Base-by-base conservation (phyloP, 1,139 yeast genomes). In the Scheffersomyces illinoinensis region DNA sequence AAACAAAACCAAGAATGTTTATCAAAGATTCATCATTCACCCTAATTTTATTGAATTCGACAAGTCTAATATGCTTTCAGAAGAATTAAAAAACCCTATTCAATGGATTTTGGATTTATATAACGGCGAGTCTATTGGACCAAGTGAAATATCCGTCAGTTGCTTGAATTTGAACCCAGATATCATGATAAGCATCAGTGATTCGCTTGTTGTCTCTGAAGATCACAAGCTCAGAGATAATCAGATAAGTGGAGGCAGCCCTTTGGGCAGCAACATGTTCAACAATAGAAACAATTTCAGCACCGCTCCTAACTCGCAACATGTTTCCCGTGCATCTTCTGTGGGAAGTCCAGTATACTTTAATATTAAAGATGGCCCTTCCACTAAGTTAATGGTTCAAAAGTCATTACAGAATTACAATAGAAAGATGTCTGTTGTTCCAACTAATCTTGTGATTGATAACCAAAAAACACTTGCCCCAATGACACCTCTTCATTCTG, bases 71-170 rank as follows among this genome's bases (percentile, higher is more conserved):
- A 57, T 81, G 0, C 61, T 73, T 0, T 76, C 75, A 33, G 72
- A 76, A n/a, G 90, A 86, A 62, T 65, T 81, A 4, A 63, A 71
- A 8, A 77, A 78, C 58, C 82, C 82, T 0, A 62, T 74, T 2
- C 58, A 60, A 17, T 79, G 83, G 83, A 66, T 78, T 17, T 59
- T 67, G 19, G 69, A 67, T 26, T 69, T 64, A 7, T 58, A 62
- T n/a, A 56, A 62, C 8, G 65, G 61, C 4, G 66, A 62, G 4
- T 67, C 71, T 18, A 59, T 75, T 17, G 68, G 72, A 1, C 67
- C 73, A 4, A 80, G 76, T 57, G 79, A 77, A 18, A 73, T 79
- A 18, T 67, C 77, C 17, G 54, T 76, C 10, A 74, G 71, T 2
- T 79, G 83, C 57, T 67, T 76, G 20, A 63, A 71, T 17, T 67